phyloP scores from a whole-genome alignment of 176 grass and related monocot genomes.

The Microstegium vimineum region DNA sequence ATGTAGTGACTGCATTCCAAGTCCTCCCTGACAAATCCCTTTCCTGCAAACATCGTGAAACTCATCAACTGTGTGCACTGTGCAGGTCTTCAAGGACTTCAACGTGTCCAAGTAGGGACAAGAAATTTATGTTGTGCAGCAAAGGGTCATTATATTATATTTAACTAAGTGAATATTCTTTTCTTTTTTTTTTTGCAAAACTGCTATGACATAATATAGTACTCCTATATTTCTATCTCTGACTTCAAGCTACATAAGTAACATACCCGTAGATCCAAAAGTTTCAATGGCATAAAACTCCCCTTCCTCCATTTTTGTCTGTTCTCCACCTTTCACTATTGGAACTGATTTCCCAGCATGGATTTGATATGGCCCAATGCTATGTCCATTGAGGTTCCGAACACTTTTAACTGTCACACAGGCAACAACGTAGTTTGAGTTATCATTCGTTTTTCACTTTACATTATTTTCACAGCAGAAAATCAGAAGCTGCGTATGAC shows the following conservation, averaged over 20 bases:
- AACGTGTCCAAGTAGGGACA: neutral
- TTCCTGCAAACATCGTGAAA: constrained; percentile 44
- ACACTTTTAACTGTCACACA: constrained; percentile 85
- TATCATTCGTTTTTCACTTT: neutral
- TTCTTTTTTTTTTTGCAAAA: neutral
- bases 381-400: constrained; percentile 92
- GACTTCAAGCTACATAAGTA: neutral
- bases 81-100: neutral
- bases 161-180: neutral
- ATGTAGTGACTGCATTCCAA: constrained; percentile 98
- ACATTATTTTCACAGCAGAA: neutral
- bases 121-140: neutral
- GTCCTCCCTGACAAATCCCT: constrained; percentile 95
- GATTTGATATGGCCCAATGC: constrained; percentile 96
- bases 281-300: constrained; percentile 98
- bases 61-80: constrained; percentile 4
- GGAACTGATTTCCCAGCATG: constrained; percentile 98
- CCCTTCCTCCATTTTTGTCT: constrained; percentile 99
- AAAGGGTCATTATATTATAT: neutral
- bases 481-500: neutral
- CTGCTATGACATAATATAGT: neutral
- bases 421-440: neutral
- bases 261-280: constrained; percentile 82
- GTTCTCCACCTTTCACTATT: constrained; percentile 94
- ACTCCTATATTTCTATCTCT: neutral